A percentile compares a stretch with the other conserved stretches of the same genome.
These are phyloP conservation scores for Dendrobium officinale DNA, from an alignment of 106 monocot species.

Conservation along the genomic window DNA sequence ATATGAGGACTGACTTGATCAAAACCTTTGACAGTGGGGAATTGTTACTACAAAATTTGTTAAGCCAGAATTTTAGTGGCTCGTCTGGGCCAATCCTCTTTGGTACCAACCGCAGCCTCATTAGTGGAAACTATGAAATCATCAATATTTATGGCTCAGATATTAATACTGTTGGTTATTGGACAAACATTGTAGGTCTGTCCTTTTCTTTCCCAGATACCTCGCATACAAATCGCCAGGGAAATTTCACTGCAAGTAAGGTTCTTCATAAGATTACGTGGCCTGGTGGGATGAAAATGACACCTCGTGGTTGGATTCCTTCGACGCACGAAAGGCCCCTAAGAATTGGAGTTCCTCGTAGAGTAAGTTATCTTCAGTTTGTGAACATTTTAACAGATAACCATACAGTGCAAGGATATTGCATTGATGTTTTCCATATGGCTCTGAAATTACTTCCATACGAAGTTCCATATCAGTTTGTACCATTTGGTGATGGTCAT, in stretches of 20 bases:
- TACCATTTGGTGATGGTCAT: conserved; percentile 52
- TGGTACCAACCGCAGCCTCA: conserved; percentile 31
- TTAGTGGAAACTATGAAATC: conserved; percentile 34
- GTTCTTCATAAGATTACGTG: conserved; percentile 36
- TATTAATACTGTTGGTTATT: conserved; percentile 43
- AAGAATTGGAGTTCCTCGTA: conserved; percentile 52
- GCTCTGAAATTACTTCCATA: conserved; percentile 51
- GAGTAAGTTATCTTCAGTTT: conserved; percentile 55
- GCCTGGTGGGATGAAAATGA: conserved; percentile 40
- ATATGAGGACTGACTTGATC: conserved; percentile 21
- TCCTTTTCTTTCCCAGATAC: conserved; percentile 23
- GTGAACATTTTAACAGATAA: conserved; percentile 11
- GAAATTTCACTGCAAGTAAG: conserved; percentile 15
- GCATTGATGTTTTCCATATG: conserved; percentile 63
- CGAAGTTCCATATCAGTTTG: conserved; percentile 46
- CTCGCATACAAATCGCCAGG: conserved; percentile 1
- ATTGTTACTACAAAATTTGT: conserved; percentile 32
- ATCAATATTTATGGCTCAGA: conserved; percentile 35
- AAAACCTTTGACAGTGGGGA: conserved; percentile 51
- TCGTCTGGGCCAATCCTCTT: conserved; percentile 46
- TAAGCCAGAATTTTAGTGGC: conserved; percentile 48
- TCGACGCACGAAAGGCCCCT: conserved; percentile 40
- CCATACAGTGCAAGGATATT: conserved; percentile 43
- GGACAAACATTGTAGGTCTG: conserved; percentile 34
- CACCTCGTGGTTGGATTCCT: conserved; percentile 62